Conservation (phyloP, 176 grass and related monocot species). For the Thinopyrum elongatum region DNA sequence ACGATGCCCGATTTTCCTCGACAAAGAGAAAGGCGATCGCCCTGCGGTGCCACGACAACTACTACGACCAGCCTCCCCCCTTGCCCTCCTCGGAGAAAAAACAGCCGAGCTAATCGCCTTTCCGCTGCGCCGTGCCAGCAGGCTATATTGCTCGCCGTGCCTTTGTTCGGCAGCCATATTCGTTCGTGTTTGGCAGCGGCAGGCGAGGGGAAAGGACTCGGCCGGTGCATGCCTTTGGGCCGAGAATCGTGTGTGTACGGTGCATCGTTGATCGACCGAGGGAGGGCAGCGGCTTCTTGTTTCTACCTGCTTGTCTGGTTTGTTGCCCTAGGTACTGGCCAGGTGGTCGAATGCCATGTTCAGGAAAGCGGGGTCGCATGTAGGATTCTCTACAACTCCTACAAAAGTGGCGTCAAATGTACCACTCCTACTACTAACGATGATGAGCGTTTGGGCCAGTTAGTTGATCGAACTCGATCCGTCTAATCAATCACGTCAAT, state of each 20-base stretch:
- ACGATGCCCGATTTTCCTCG: neutral
- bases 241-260: neutral
- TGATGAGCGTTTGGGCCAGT: neutral
- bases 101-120: neutral
- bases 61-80: too few species aligned
- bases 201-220: neutral
- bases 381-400: neutral
- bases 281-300: neutral
- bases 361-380: too few species aligned
- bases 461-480: neutral
- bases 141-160: neutral
- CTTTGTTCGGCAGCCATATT: neutral
- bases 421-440: neutral
- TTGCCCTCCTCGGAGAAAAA: neutral
- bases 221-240: neutral
- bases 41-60: neutral
- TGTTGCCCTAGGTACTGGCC: too few species aligned
- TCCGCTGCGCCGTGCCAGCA: neutral
- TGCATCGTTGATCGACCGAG: neutral
- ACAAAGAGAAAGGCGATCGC: neutral
- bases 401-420: neutral
- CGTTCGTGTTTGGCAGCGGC: neutral
- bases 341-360: too few species aligned
- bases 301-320: neutral
- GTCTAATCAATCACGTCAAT: slow-evolving; percentile 12